A percentile compares a stretch with the other conserved stretches of the same genome.
These are phyloP conservation scores for Phytophthora lateralis DNA, from an alignment of 352 stramenopile genomes.

Conservation along the genomic window DNA sequence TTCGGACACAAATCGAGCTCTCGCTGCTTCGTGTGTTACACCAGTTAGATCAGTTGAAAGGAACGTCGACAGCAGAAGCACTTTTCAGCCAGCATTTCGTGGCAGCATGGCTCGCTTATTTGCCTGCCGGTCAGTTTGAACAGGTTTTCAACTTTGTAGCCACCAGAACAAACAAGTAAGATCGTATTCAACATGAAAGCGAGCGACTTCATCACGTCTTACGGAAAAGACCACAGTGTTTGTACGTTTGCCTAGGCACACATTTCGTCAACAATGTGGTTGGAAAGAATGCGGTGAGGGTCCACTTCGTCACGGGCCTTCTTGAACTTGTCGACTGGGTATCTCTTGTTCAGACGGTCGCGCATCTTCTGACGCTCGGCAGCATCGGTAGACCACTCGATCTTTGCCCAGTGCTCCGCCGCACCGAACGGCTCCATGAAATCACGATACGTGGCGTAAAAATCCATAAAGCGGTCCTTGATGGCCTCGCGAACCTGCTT, in stretches of 20 bases:
- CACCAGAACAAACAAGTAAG: slow-evolving; percentile 21
- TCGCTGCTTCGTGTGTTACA: slow-evolving; percentile 43
- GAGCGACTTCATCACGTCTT: not conserved
- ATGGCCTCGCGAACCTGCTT: slow-evolving; percentile 72
- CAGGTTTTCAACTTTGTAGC: slow-evolving; percentile 34
- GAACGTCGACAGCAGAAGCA: slow-evolving; percentile 8
- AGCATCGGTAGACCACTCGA: slow-evolving; percentile 86
- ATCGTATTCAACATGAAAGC: slow-evolving; percentile 17
- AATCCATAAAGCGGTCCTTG: slow-evolving; percentile 92
- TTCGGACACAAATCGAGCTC: slow-evolving; percentile 39
- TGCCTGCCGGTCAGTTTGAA: slow-evolving; percentile 33
- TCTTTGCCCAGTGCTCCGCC: slow-evolving; percentile 97
- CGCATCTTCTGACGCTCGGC: slow-evolving; percentile 59
- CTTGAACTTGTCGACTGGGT: slow-evolving; percentile 93
- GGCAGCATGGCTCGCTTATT: slow-evolving; percentile 40
- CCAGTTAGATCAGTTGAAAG: slow-evolving; percentile 20
- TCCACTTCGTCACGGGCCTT: slow-evolving; percentile 89
- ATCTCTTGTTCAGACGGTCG: slow-evolving; percentile 75
- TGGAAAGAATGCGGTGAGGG: slow-evolving; percentile 93
- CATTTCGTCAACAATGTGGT: slow-evolving; percentile 87
- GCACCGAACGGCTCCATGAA: slow-evolving; percentile 90
- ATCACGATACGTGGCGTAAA: slow-evolving; percentile 89
- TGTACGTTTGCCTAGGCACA: slow-evolving; percentile 30
- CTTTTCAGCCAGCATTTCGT: slow-evolving; percentile 37
- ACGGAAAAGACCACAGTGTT: not conserved